A percentile compares a stretch with the other conserved stretches of the same genome.
Conservation (phyloP, 2,329 filamentous ascomycete species). For the Erysiphe pulchra region DNA sequence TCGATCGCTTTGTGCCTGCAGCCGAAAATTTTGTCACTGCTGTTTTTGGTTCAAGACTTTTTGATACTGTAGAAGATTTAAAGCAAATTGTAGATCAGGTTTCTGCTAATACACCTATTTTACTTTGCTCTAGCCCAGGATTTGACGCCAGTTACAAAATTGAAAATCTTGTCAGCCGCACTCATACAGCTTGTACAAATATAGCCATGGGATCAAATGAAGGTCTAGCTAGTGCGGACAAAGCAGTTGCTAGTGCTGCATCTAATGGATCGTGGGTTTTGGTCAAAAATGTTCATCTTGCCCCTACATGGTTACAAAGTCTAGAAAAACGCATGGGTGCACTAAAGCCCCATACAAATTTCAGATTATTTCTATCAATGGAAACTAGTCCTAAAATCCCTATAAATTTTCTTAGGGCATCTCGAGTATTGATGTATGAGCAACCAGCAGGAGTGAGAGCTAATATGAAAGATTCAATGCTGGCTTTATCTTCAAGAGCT, state of each 20-base stretch:
- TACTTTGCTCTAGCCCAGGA: constrained; percentile 79
- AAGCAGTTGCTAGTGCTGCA: constrained; percentile 78
- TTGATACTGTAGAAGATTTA: constrained; percentile 68
- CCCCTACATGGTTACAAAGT: constrained; percentile 87
- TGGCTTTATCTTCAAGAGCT: constrained; percentile 50
- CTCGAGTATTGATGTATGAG: constrained; percentile 88
- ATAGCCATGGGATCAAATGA: constrained; percentile 99
- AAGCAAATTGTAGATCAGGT: constrained; percentile 67
- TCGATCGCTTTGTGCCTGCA: constrained; percentile 81
- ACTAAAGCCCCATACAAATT: constrained; percentile 78
- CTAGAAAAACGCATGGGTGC: constrained; percentile 91
- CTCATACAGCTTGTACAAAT: constrained; percentile 64
- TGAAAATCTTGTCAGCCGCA: constrained; percentile 72
- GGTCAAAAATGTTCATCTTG: constrained; percentile 95
- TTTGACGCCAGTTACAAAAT: constrained; percentile 99
- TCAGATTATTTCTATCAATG: constrained; percentile 93
- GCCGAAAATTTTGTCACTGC: constrained; percentile 73
- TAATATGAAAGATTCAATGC: constrained; percentile 96
- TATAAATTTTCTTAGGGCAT: constrained; percentile 80
- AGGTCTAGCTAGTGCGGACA: constrained; percentile 74
- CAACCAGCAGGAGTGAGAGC: constrained; percentile 88
- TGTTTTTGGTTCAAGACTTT: constrained; percentile 62
- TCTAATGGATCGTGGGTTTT: constrained; percentile 87
- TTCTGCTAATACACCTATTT: constrained; percentile 59
- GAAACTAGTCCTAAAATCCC: constrained; percentile 92